These are phyloP conservation scores for Kodamaea arcana DNA, from an alignment of 1,139 yeast species.

Conservation along the genomic window DNA sequence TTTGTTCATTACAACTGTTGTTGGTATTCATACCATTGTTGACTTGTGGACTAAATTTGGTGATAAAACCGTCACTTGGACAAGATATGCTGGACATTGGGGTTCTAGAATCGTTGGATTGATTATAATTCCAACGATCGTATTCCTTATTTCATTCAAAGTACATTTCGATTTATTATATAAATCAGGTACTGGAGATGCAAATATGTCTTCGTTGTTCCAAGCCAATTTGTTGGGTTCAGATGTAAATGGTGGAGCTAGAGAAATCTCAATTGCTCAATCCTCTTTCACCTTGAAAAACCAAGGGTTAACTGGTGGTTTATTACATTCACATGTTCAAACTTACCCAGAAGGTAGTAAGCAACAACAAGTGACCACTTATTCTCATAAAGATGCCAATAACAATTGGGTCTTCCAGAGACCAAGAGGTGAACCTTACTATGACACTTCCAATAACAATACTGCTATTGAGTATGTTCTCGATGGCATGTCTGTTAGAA, in stretches of 20 bases:
- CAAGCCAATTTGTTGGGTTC: constrained; percentile 89
- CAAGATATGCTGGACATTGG: constrained; percentile 59
- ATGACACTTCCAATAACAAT: constrained; percentile 47
- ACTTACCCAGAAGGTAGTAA: constrained; percentile 91
- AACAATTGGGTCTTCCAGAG: constrained; percentile 88
- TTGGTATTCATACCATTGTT: constrained; percentile 71
- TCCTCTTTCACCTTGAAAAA: constrained; percentile 79
- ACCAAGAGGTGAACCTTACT: constrained; percentile 55
- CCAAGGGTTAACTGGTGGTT: constrained; percentile 89
- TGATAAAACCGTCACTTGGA: constrained; percentile 50
- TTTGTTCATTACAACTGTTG: constrained; percentile 65
- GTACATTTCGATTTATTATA: constrained; percentile 69
- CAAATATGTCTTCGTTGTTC: constrained; percentile 93
- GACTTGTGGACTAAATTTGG: constrained; percentile 71
- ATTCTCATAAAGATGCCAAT: constrained; percentile 86
- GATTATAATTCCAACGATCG: constrained; percentile 57
- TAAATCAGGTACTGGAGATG: constrained; percentile 89
- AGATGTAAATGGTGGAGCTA: constrained; percentile 78
- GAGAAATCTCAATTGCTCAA: constrained; percentile 77
- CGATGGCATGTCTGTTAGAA: constrained; percentile 74
- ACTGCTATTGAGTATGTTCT: constrained; percentile 55
- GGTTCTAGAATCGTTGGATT: constrained; percentile 56
- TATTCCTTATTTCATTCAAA: constrained; percentile 64
- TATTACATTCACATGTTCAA: constrained; percentile 93
- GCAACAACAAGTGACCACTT: constrained; percentile 95